phyloP scores from a whole-genome alignment of 352 stramenopile genomes.

The Nannochloropsis limnetica region DNA sequence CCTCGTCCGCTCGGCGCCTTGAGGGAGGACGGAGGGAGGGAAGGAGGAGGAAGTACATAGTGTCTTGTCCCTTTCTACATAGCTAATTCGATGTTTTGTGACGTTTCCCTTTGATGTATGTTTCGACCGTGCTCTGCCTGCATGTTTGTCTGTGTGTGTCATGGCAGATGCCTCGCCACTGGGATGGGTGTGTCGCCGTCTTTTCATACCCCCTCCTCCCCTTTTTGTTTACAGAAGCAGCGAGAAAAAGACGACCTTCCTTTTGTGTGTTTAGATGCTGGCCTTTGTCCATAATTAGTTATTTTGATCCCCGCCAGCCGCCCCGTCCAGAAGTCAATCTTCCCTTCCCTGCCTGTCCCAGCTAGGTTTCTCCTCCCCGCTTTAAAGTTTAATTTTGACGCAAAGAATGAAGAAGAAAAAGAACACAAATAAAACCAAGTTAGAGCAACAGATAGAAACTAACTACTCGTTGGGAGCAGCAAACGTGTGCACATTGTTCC shows the following conservation, averaged over 20 bases:
- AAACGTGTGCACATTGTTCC: no score
- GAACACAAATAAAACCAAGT: background rate
- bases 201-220: background rate
- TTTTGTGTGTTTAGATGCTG: background rate
- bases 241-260: background rate
- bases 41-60: background rate
- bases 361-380: background rate
- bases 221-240: background rate
- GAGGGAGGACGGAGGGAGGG: background rate
- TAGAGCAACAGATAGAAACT: background rate
- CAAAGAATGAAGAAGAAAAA: background rate
- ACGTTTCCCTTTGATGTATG: background rate
- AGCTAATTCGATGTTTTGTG: background rate
- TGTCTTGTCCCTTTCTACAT: background rate
- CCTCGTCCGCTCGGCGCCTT: constrained; percentile 5
- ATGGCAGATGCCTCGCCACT: background rate
- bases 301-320: background rate
- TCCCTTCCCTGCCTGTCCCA: background rate
- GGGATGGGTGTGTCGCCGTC: background rate
- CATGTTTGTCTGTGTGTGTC: background rate
- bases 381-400: background rate
- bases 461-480: background rate
- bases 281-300: background rate
- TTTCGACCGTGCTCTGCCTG: background rate
- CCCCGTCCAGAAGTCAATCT: background rate